Conservation (phyloP, 768 basidiomycete genomes). For the Sporobolomyces pararoseus region DNA sequence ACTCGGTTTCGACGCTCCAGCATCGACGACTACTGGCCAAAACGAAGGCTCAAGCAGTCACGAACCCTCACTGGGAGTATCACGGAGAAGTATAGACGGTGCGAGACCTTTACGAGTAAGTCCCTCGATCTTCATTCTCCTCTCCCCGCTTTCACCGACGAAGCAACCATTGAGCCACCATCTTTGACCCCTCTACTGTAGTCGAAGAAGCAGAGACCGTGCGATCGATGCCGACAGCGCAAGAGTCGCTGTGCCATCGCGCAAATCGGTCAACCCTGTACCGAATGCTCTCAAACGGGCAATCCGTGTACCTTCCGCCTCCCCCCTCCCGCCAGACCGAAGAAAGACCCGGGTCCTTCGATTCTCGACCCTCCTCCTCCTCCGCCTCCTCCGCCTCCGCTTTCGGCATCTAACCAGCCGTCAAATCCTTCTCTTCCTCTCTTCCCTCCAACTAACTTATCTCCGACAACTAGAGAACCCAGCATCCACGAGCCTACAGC, state of each 20-base stretch:
- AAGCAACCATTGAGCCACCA: background rate
- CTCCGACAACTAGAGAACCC: too few species aligned
- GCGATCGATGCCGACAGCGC: slow-evolving; percentile 28
- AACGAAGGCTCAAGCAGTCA: too few species aligned
- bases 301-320: slow-evolving; percentile 32
- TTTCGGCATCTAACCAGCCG: too few species aligned
- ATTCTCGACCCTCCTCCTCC: background rate
- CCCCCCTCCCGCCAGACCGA: slow-evolving; percentile 10
- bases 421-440: background rate
- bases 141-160: background rate
- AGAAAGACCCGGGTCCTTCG: background rate
- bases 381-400: background rate
- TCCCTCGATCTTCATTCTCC: background rate
- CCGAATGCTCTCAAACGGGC: slow-evolving; percentile 31
- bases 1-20: too few species aligned
- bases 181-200: background rate
- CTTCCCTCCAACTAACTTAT: too few species aligned
- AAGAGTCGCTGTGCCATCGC: slow-evolving; percentile 33
- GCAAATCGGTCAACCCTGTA: slow-evolving; percentile 7
- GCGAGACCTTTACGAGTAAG: background rate
- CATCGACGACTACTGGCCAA: too few species aligned
- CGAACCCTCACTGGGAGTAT: too few species aligned
- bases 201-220: slow-evolving; percentile 28
- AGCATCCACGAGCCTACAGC: too few species aligned
- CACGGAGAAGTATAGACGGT: too few species aligned